Base-by-base conservation (phyloP, 257 asterid species). In the Salvia miltiorrhiza region DNA sequence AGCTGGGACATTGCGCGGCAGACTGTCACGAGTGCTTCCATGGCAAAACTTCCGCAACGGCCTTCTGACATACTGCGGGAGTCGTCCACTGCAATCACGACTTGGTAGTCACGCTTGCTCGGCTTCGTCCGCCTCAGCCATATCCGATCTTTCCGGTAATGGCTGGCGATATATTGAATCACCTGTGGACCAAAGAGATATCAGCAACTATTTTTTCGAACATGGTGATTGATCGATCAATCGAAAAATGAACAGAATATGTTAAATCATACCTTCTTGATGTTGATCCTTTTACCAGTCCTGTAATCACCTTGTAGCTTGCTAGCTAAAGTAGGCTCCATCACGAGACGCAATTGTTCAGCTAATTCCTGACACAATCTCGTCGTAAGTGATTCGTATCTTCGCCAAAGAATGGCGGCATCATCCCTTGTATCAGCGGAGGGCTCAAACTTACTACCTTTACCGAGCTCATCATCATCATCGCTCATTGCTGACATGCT, bases 281-380 rank as follows among this genome's bases (percentile, higher is more conserved):
- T 91, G 70, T 87, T 91, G 67, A 94, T 91, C 84, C 96, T 81
- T 89, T 94, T 94, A 52, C 99, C 99, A 67, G 99, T 89, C 83
- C 76, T 89, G 85, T 91, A 94, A 80, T 94, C 95, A 21, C 99
- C 99, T 75, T 91, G 97, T 65, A 94, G 97, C 85, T 85, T 91
- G 83, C 91, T 94, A 58, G 99, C 99, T 72, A 82, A 69, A 70
- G 93, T 94, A n/a, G 97, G 99, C 53, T 94, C 97, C 97, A 94
- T 83, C 33, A 94, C 89, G 55, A 91, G 84, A 33, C 99, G 99
- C 73, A 94, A 77, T 84, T 91, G 97, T 77, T 94, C 97, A 4
- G 96, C 88, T 58, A 94, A 77, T 83, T 94, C 97, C 64, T 87
- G 97, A 20, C 97, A 94, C 77, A 91, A 80, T 79, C 97, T 89